Percentiles rank a stretch among this genome's conserved stretches.
Evolutionary conservation across 768 basidiomycete species (phyloP).

Genomic region (Atractiella rhizophila): DNA sequence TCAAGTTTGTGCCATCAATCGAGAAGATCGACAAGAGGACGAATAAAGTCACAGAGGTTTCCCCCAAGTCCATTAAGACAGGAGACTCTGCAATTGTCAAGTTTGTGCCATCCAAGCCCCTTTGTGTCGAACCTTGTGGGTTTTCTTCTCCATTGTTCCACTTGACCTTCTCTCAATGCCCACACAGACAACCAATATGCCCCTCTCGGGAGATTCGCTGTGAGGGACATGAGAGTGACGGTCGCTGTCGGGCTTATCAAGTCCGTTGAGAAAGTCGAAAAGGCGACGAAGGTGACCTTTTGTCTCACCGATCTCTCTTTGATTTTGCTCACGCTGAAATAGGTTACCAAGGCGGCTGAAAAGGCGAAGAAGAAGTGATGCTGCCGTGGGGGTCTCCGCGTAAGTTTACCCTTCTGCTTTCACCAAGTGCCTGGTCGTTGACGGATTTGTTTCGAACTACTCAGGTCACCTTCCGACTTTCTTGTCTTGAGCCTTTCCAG

Average conservation of each 20-base stretch:
- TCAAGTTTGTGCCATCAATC: conserved; percentile 85
- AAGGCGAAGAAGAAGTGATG: conserved; percentile 44
- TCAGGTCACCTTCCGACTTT: no score
- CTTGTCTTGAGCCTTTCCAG: no score
- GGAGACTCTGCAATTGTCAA: background rate
- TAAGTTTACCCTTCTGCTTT: no score
- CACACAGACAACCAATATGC: conserved; percentile 35
- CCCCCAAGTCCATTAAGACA: conserved; percentile 27
- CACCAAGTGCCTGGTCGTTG: no score
- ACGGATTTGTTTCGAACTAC: no score
- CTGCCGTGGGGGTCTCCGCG: no score
- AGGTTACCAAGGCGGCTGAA: conserved; percentile 42
- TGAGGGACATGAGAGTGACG: conserved; percentile 99
- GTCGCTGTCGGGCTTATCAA: conserved; percentile 57
- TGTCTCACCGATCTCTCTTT: conserved; percentile 2
- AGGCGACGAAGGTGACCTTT: conserved; percentile 55
- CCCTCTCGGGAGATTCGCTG: conserved; percentile 95
- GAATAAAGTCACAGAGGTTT: conserved; percentile 80
- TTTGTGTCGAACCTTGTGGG: no score
- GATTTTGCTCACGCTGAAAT: no score
- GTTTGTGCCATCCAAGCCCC: conserved; percentile 19
- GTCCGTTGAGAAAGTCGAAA: conserved; percentile 83
- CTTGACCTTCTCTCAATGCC: conserved; percentile 11
- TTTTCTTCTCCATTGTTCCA: background rate
- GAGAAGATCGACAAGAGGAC: conserved; percentile 99